Evolutionary conservation across 1,139 yeast genomes (phyloP).

Genomic region (Starmera stellimalicola): DNA sequence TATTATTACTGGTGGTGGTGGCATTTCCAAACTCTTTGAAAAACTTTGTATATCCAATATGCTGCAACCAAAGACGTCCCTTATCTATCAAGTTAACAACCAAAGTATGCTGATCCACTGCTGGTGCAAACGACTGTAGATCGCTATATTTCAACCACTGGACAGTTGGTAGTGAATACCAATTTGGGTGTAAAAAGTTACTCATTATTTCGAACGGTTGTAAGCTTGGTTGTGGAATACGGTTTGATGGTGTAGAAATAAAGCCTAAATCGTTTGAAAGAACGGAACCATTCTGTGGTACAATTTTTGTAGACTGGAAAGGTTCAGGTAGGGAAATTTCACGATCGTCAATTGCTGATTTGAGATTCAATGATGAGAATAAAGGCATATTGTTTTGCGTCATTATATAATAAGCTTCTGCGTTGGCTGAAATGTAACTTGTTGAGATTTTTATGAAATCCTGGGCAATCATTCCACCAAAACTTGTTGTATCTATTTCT

Average conservation of each 20-base stretch:
- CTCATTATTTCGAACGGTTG: conserved; percentile 53
- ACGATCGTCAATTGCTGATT: conserved; percentile 60
- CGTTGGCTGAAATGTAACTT: conserved; percentile 47
- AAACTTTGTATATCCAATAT: conserved; percentile 49
- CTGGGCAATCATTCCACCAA: conserved; percentile 27
- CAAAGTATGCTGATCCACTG: conserved; percentile 58
- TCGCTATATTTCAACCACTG: conserved; percentile 70
- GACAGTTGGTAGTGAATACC: conserved; percentile 75
- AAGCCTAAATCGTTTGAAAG: conserved; percentile 36
- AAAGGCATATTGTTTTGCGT: conserved; percentile 46
- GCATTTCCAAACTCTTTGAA: conserved; percentile 9
- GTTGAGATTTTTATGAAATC: conserved; percentile 65
- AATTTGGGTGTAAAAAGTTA: conserved; percentile 75
- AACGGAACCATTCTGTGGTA: conserved; percentile 36
- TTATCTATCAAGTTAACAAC: conserved; percentile 57
- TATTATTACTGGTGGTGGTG: conserved; percentile 6
- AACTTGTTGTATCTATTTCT: conserved; percentile 12
- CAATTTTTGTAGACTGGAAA: conserved; percentile 45
- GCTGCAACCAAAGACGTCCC: conserved; percentile 71
- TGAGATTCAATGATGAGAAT: conserved; percentile 56
- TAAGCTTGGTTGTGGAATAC: conserved; percentile 54
- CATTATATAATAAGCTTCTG: conserved; percentile 49
- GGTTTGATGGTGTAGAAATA: conserved; percentile 36
- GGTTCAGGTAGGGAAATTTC: conserved; percentile 52
- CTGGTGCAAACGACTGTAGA: conserved; percentile 71